Evolutionary conservation across 2,329 filamentous ascomycete species (phyloP).

Genomic region (Blumeria graminis): DNA sequence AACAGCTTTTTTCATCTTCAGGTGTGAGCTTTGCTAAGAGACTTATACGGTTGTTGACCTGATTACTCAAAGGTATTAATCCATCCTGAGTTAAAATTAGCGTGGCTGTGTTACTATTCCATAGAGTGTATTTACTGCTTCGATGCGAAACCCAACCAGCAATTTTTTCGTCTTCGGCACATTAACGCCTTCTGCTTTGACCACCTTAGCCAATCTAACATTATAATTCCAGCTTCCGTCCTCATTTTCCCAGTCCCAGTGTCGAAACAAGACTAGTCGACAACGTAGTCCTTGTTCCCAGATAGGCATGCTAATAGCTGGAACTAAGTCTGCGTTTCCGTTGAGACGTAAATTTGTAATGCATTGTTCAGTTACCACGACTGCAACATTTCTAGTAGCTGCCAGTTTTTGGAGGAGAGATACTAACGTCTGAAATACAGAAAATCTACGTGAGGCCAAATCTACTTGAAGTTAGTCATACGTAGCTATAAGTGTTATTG

Average conservation of each 20-base stretch:
- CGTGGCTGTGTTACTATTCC: background rate
- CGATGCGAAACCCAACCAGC: slow-evolving; percentile 10
- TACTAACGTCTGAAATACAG: slow-evolving; percentile 33
- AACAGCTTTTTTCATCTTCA: background rate
- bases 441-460: slow-evolving; percentile 16
- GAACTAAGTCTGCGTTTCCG: slow-evolving; percentile 42
- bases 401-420: slow-evolving; percentile 53
- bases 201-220: slow-evolving; percentile 34
- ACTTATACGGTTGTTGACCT: background rate
- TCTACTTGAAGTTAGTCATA: too few relatives aligned
- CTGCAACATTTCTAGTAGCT: slow-evolving; percentile 43
- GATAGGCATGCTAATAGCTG: slow-evolving; percentile 47
- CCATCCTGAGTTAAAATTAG: background rate
- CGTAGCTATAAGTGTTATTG: too few relatives aligned
- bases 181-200: slow-evolving; percentile 33
- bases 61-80: background rate
- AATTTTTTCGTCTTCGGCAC: slow-evolving; percentile 7
- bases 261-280: slow-evolving; percentile 54
- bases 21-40: background rate
- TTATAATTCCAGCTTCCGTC: slow-evolving; percentile 23
- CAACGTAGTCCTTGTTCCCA: slow-evolving; percentile 64
- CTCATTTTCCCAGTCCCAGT: slow-evolving; percentile 28
- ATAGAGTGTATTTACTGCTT: slow-evolving; percentile 6
- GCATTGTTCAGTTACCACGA: slow-evolving; percentile 57
- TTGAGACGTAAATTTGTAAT: slow-evolving; percentile 54